These are phyloP conservation scores for Globisporangium iwayamae DNA, from an alignment of 352 stramenopile species.

Conservation along the genomic window DNA sequence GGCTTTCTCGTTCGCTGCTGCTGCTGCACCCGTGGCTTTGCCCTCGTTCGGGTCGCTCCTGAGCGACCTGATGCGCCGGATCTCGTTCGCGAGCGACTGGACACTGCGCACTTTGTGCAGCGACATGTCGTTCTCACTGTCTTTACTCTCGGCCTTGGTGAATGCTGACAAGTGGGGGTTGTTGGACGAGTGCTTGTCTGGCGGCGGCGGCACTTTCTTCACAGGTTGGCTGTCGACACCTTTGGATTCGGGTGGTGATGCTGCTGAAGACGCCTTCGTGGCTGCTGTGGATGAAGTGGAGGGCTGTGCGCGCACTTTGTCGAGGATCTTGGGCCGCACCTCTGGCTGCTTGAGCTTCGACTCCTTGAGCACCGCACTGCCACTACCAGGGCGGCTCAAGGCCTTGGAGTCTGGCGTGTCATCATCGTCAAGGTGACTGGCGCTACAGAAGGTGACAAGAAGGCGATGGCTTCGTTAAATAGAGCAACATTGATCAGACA, in stretches of 20 bases:
- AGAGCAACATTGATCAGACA: background rate
- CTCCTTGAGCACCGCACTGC: slow-evolving; percentile 31
- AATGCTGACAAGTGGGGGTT: background rate
- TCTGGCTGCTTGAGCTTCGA: slow-evolving; percentile 77
- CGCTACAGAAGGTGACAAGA: slow-evolving; percentile 7
- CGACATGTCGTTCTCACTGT: slow-evolving; percentile 18
- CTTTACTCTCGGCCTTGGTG: slow-evolving; percentile 41
- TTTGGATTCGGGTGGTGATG: slow-evolving; percentile 1
- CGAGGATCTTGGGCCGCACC: slow-evolving; percentile 35
- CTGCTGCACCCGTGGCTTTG: slow-evolving; percentile 1
- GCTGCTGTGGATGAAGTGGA: slow-evolving; percentile 15
- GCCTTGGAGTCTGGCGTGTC: slow-evolving; percentile 12
- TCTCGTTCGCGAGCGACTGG: slow-evolving; percentile 78
- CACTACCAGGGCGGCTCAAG: slow-evolving; percentile 13
- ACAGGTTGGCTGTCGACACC: slow-evolving; percentile 19
- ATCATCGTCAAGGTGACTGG: slow-evolving; percentile 15
- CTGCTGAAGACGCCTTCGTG: background rate
- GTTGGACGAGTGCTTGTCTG: slow-evolving; percentile 33
- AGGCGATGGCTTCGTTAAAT: too few relatives aligned
- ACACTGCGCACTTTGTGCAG: slow-evolving; percentile 72
- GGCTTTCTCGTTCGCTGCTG: slow-evolving; percentile 30
- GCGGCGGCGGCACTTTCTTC: slow-evolving; percentile 44
- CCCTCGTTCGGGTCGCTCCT: slow-evolving; percentile 30
- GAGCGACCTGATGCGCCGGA: slow-evolving; percentile 67
- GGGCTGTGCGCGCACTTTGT: slow-evolving; percentile 24